A percentile compares a stretch with the other conserved stretches of the same genome.
Conservation (phyloP, 345 rosid species). For the Populus euphratica region DNA sequence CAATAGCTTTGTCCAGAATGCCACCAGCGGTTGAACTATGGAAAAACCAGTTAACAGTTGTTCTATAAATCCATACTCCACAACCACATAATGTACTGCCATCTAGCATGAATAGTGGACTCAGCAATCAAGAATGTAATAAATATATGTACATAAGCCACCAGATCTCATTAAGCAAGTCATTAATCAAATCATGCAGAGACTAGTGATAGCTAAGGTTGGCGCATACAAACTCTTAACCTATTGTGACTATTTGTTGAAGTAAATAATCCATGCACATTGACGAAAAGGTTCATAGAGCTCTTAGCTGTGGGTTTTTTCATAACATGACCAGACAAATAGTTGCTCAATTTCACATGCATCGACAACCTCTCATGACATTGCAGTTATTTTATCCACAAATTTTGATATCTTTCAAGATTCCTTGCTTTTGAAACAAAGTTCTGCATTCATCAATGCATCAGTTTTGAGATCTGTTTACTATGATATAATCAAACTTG, state of each 20-base stretch:
- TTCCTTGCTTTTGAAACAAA: background rate
- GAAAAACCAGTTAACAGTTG: constrained; percentile 6
- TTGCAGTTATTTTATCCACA: background rate
- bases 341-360: too few relatives aligned
- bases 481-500: background rate
- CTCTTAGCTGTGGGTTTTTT: too few relatives aligned
- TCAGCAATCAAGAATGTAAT: background rate
- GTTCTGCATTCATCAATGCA: background rate
- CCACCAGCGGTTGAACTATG: constrained; percentile 47
- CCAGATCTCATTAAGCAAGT: too few relatives aligned
- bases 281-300: too few relatives aligned
- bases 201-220: too few relatives aligned
- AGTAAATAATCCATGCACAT: too few relatives aligned
- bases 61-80: background rate
- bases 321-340: too few relatives aligned
- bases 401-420: background rate
- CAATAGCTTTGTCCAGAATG: constrained; percentile 68
- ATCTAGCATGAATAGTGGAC: background rate
- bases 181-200: too few relatives aligned
- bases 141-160: background rate
- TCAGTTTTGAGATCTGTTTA: background rate
- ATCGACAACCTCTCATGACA: background rate
- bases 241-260: too few relatives aligned
- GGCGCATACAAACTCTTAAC: too few relatives aligned
- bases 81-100: background rate